A percentile compares a stretch with the other conserved stretches of the same genome.
These are phyloP conservation scores for Ophiocordyceps robertsii DNA, from an alignment of 2,329 filamentous ascomycete genomes.

Conservation along the genomic window DNA sequence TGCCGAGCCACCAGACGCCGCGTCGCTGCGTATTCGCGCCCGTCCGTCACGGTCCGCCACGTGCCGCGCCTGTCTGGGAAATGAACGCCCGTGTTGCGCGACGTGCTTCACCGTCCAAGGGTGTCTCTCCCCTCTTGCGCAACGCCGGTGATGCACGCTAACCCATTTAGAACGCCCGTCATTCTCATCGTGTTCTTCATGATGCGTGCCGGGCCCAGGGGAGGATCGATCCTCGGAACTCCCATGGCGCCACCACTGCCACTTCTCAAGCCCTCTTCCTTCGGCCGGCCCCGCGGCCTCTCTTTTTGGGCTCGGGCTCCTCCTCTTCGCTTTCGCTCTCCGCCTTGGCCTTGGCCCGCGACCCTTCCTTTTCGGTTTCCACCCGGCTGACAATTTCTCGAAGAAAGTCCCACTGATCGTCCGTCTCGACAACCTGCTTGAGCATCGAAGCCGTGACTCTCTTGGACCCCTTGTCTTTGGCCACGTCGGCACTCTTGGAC, in stretches of 20 bases:
- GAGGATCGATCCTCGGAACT: neutral
- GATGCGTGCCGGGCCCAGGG: neutral
- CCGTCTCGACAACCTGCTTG: conserved; percentile 76
- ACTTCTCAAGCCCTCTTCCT: conserved; percentile 26
- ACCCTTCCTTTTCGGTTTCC: conserved; percentile 39
- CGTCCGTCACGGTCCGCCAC: too few relatives aligned
- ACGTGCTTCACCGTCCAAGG: too few relatives aligned
- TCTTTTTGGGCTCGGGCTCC: conserved; percentile 31
- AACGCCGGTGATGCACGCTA: conserved; percentile 13
- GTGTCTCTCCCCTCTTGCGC: neutral
- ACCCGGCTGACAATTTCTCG: conserved; percentile 82
- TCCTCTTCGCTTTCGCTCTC: conserved; percentile 43
- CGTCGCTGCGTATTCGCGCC: too few relatives aligned
- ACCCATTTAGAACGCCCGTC: conserved; percentile 10
- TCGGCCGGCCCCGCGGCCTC: conserved; percentile 30
- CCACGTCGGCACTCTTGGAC: conserved; percentile 73
- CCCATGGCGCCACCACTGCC: neutral
- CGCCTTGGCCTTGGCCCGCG: conserved; percentile 27
- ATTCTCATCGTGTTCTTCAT: conserved; percentile 13
- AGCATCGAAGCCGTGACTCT: conserved; percentile 82
- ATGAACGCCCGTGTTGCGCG: too few relatives aligned
- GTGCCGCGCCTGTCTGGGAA: too few relatives aligned
- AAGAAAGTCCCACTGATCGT: conserved; percentile 91
- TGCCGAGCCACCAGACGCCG: too few relatives aligned
- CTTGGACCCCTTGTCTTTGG: conserved; percentile 71